Base-by-base conservation (phyloP, 208 protist species). In the Leishmania tropica region DNA sequence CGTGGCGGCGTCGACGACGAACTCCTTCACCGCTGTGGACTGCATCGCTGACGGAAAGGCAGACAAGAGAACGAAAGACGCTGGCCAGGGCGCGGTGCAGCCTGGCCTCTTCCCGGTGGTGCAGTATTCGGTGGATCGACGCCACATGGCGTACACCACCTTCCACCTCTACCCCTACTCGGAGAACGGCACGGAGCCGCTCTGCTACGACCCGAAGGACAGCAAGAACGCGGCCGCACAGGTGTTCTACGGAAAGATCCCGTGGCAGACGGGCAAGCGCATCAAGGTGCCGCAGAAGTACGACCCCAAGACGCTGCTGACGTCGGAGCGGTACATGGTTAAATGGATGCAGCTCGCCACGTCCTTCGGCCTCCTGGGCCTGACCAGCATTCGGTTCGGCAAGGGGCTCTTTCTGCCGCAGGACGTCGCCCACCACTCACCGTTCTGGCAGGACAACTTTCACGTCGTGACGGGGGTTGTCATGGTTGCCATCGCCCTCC, bases 221-320 rank as follows among this genome's bases (percentile, higher is more conserved):
- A 85, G 88, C 60, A 87, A 84, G 72, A 94, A 95, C 85, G 85
- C 79, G 0, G 88, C 89, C 1, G 94, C 93, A 37, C 87, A 92
- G 60, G 93, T 94, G 17, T 91, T 92, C 79, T 94, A 81, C 78
- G 94, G 93, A 40, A 81, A 86, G 67, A 96, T 97, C 56, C 94
- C 94, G 56, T 97, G 94, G 93, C 94, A 97, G 83, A 97, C 93
- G 48, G 94, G 93, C 4, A 97, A 97, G 81, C 92, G 94, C 70
- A 95, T 97, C 83, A 87, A 89, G 51, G 94, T 97, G 47, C 94
- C 94, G 42, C 94, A 97, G 85, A 97, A 97, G 85, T 97, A 97
- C 84, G 94, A 97, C 82, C 94, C 94, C 51, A 97, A 97, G 81
- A 97, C 94, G 47, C 80, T 97, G 47, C 86, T 97, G 58, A 95